A percentile compares a stretch with the other conserved stretches of the same genome.
phyloP scores from a whole-genome alignment of 176 grass and related monocot genomes.

The Melocanna baccifera region DNA sequence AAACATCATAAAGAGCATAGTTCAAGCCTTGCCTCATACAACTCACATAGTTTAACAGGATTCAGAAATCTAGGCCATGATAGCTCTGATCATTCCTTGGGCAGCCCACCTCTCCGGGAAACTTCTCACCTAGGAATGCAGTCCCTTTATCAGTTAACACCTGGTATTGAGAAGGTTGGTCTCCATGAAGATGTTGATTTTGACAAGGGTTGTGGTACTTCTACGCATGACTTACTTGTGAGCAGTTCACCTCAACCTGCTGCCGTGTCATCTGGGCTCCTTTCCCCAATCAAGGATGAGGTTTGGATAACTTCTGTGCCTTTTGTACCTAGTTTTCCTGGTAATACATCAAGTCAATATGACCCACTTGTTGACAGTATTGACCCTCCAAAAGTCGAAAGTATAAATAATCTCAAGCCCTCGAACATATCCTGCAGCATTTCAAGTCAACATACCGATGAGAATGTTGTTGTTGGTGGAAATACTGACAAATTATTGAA shows the following conservation, averaged over 20 bases:
- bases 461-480: conserved; percentile 14
- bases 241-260: conserved; percentile 24
- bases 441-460: conserved; percentile 40
- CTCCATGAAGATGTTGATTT: conserved; percentile 6
- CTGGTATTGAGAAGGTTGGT: conserved; percentile 23
- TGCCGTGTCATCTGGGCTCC: neutral
- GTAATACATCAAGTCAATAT: conserved; percentile 33
- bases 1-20: conserved; percentile 38
- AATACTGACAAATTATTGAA: conserved; percentile 21
- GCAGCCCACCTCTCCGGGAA: conserved; percentile 31
- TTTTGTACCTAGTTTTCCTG: conserved; percentile 58
- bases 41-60: conserved; percentile 27
- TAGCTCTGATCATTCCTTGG: conserved; percentile 27
- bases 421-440: conserved; percentile 22
- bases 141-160: conserved; percentile 23
- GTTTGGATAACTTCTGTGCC: conserved; percentile 65
- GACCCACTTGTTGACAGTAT: conserved; percentile 48
- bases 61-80: conserved; percentile 31
- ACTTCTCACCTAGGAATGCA: conserved; percentile 31
- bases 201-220: conserved; percentile 24
- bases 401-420: conserved; percentile 39
- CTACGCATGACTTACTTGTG: conserved; percentile 22
- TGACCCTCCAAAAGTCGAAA: conserved; percentile 37
- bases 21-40: conserved; percentile 15
- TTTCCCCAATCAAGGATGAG: conserved; percentile 45